Evolutionary conservation across 495 filamentous ascomycete species (phyloP).

Genomic region (Tuber indicum): DNA sequence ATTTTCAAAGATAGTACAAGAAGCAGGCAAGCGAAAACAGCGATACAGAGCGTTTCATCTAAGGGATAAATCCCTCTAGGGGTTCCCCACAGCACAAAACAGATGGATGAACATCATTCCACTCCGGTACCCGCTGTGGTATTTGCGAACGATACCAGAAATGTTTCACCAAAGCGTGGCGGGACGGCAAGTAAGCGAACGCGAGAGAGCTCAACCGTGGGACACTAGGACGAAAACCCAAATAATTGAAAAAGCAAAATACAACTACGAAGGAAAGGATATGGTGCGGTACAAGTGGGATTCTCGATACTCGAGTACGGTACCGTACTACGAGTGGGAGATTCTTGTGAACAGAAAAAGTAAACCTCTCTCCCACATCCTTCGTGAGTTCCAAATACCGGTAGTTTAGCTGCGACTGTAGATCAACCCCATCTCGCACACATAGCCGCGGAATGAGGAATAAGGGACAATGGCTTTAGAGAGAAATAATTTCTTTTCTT

Average conservation of each 20-base stretch:
- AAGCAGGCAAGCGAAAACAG: neutral
- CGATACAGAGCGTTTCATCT: neutral
- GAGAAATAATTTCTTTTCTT: neutral
- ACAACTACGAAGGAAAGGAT: neutral
- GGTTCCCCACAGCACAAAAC: neutral
- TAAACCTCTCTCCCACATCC: neutral
- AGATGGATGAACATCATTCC: neutral
- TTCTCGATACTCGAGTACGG: neutral
- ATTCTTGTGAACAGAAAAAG: neutral
- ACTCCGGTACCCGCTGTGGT: neutral
- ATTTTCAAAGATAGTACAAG: neutral
- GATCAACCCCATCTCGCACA: neutral
- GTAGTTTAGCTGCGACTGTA: neutral
- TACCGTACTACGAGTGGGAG: neutral
- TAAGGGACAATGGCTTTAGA: neutral
- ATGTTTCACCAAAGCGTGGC: neutral
- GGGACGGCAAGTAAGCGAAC: neutral
- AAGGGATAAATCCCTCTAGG: neutral
- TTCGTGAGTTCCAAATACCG: neutral
- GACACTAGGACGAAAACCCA: neutral
- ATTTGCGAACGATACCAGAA: neutral
- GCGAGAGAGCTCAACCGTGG: neutral
- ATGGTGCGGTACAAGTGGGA: neutral
- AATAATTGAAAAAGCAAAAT: neutral
- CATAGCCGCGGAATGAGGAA: neutral